phyloP scores from a whole-genome alignment of 257 asterid genomes.

The Solanum etuberosum region DNA sequence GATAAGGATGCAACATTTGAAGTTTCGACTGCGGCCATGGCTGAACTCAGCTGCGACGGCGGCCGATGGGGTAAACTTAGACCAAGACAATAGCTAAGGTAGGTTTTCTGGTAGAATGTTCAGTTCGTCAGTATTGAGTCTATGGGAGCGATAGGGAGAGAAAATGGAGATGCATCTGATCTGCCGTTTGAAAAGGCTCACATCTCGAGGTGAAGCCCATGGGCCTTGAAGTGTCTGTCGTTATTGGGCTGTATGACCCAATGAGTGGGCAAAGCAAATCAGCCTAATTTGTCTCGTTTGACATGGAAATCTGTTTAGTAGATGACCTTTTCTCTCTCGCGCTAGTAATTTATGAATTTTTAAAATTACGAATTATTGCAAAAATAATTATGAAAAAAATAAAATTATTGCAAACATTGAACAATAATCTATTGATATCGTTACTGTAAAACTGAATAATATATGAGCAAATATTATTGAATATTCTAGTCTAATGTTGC shows the following conservation, averaged over 20 bases:
- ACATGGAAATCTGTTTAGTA: not conserved
- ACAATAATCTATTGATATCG: not conserved
- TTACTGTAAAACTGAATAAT: not conserved
- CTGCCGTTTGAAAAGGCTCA: not conserved
- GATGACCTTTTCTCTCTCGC: not conserved
- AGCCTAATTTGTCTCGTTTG: not conserved
- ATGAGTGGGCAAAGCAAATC: not conserved
- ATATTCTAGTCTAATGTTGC: not conserved
- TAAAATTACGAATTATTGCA: too few species aligned
- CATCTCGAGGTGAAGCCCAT: not conserved
- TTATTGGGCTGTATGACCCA: not conserved
- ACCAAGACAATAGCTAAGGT: not conserved
- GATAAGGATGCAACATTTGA: slow-evolving; percentile 34
- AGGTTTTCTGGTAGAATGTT: not conserved
- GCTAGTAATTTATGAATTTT: not conserved
- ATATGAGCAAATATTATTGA: too few species aligned
- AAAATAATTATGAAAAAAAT: too few species aligned
- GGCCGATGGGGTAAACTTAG: not conserved
- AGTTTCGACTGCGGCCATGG: slow-evolving; percentile 50
- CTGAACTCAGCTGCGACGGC: slow-evolving; percentile 1
- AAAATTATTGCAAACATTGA: not conserved
- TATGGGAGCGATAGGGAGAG: not conserved
- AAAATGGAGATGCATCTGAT: not conserved
- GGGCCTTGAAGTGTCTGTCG: not conserved
- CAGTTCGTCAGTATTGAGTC: not conserved